Evolutionary conservation across 129 eudicot genomes (phyloP).

Genomic region (Escallonia herrerae): DNA sequence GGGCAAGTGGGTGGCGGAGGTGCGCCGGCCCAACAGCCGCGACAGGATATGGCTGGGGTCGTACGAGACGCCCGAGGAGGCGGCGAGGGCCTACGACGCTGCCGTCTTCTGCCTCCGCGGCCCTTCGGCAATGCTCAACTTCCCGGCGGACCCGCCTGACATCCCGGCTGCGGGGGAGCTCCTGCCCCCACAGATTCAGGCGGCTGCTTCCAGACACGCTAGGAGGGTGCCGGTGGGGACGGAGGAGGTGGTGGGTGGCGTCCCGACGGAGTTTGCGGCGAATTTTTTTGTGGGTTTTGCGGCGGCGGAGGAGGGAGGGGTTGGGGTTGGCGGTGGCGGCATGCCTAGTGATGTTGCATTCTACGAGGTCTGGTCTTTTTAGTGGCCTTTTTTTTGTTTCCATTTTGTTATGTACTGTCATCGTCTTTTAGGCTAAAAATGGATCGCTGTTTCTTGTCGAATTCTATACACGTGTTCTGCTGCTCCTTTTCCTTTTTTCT

Average conservation of each 20-base stretch:
- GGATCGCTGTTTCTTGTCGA: no score
- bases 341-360: neutral
- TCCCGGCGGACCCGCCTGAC: slow-evolving; percentile 40
- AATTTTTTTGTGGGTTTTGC: neutral
- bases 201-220: slow-evolving; percentile 41
- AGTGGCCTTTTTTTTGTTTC: neutral
- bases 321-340: neutral
- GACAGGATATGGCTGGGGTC: slow-evolving; percentile 55
- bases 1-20: slow-evolving; percentile 66
- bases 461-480: neutral
- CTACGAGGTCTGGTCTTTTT: neutral
- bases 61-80: slow-evolving; percentile 42
- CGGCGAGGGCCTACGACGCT: slow-evolving; percentile 53
- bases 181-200: slow-evolving; percentile 33
- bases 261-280: neutral
- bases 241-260: neutral
- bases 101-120: slow-evolving; percentile 52
- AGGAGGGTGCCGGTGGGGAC: neutral
- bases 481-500: neutral
- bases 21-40: slow-evolving; percentile 53
- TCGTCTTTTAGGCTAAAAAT: neutral
- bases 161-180: slow-evolving; percentile 18
- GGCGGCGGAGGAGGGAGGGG: slow-evolving; percentile 13
- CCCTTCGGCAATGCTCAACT: slow-evolving; percentile 26
- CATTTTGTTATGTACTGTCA: neutral